A percentile compares a stretch with the other conserved stretches of the same genome.
phyloP scores from a whole-genome alignment of 140 eudicot species.

The Stevia rebaudiana region DNA sequence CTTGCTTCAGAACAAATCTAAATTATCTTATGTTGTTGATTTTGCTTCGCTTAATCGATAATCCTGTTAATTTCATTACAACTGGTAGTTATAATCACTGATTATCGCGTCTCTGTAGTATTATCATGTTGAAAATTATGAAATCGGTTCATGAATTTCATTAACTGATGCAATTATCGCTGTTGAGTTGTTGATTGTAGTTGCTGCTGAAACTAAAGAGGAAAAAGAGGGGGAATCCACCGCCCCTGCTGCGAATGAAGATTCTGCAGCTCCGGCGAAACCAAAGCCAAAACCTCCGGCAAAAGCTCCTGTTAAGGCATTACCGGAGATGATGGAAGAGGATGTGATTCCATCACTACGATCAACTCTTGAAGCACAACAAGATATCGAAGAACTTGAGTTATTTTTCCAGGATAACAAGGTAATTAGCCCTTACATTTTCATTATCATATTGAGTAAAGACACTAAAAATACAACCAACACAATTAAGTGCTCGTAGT shows the following conservation, averaged over 20 bases:
- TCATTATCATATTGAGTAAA: not conserved
- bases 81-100: not conserved
- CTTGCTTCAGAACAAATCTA: slow-evolving; percentile 1
- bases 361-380: slow-evolving; percentile 55
- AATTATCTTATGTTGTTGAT: not conserved
- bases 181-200: slow-evolving; percentile 23
- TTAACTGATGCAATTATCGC: not conserved
- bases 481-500: not conserved
- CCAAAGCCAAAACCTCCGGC: slow-evolving; percentile 46
- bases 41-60: not conserved
- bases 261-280: slow-evolving; percentile 32
- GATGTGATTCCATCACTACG: slow-evolving; percentile 74
- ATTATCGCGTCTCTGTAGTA: not conserved
- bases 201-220: slow-evolving; percentile 67
- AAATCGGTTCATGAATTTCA: not conserved
- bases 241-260: slow-evolving; percentile 27
- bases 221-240: slow-evolving; percentile 36
- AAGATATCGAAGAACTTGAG: slow-evolving; percentile 56
- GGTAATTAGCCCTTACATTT: slow-evolving; percentile 30
- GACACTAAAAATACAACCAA: not conserved
- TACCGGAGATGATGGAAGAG: slow-evolving; percentile 80
- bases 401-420: slow-evolving; percentile 54
- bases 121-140: not conserved
- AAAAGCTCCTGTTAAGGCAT: slow-evolving; percentile 65
- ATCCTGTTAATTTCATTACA: not conserved